Evolutionary conservation across 306 rosid species (phyloP), one percentile per base, ranked within the genome.

Genomic region (Cotoneaster glaucophyllus): DNA sequence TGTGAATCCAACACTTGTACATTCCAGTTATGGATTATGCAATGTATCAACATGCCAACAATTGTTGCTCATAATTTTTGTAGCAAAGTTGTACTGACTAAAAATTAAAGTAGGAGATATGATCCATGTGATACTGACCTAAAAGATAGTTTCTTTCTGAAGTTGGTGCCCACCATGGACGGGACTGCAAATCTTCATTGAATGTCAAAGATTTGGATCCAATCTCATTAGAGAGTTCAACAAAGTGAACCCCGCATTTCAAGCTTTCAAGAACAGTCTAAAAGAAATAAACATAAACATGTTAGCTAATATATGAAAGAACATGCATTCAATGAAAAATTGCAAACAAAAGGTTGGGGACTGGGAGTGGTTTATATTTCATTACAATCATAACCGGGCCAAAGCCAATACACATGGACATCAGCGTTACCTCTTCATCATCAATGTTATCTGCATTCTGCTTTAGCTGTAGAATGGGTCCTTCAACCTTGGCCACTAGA

Each of bases 131-230:
- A 74, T 68, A 82, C 85, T 75, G 45, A 96, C 99, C 98, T 84
- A 93, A 82, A 78, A 90, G 99, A 84, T 90, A 90, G 81, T 93
- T 96, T 80, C 86, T 86, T 71, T 90, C 99, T n/a, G 88, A 67
- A 31, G 89, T 88, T 77, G 98, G 99, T 10, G 96, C 80, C 99
- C 99, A 96, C 99, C 99, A 96, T 24, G 99, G 99, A 34, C 99
- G 89, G 61, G 92, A 63, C 81, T 88, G 85, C 89, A 86, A 73
- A 79, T 93, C 97, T 86, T 96, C 98, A 82, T 90, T 93, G 80
- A 93, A 96, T 70, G 97, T 88, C 86, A 93, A 70, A 77, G 97
- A 87, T 77, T 93, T 89, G 21, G 96, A 87, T 70, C 93, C 93
- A 82, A 96, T 85, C 84, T 90, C 97, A 70, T 86, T 87, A 63